phyloP scores from a whole-genome alignment of 257 asterid species.

The Anisodus acutangulus region DNA sequence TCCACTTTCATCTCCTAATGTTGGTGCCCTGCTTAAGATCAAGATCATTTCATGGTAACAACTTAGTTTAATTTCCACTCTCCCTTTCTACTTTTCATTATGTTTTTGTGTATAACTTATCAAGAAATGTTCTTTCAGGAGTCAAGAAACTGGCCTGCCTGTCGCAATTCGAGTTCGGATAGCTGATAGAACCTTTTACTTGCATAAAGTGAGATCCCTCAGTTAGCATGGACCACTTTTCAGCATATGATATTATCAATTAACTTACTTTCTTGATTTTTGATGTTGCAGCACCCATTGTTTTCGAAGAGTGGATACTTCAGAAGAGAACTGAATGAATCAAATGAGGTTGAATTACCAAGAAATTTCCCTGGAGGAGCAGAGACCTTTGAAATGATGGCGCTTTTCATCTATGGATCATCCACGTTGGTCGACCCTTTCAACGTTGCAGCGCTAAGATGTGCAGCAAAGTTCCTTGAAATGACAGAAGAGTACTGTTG shows the following conservation, averaged over 20 bases:
- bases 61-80: background rate
- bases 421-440: conserved; percentile 63
- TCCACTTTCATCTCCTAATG: conserved; percentile 65
- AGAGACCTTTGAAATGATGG: conserved; percentile 66
- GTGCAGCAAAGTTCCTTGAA: conserved; percentile 72
- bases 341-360: conserved; percentile 60
- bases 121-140: conserved; percentile 48
- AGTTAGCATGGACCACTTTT: conserved; percentile 18
- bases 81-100: background rate
- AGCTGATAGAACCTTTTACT: conserved; percentile 59
- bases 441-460: conserved; percentile 66
- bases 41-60: conserved; percentile 70
- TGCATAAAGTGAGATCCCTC: conserved; percentile 60
- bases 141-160: conserved; percentile 73
- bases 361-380: conserved; percentile 68
- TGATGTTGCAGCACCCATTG: conserved; percentile 55
- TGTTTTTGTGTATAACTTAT: background rate
- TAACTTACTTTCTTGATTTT: background rate
- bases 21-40: conserved; percentile 69
- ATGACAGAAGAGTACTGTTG: conserved; percentile 56
- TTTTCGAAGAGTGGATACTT: conserved; percentile 65
- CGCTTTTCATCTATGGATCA: conserved; percentile 71
- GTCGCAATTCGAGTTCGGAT: conserved; percentile 58
- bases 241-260: conserved; percentile 3
- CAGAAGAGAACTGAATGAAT: conserved; percentile 54